Conservation (phyloP, 2,329 filamentous ascomycete species). For the Claviceps spartinae region DNA sequence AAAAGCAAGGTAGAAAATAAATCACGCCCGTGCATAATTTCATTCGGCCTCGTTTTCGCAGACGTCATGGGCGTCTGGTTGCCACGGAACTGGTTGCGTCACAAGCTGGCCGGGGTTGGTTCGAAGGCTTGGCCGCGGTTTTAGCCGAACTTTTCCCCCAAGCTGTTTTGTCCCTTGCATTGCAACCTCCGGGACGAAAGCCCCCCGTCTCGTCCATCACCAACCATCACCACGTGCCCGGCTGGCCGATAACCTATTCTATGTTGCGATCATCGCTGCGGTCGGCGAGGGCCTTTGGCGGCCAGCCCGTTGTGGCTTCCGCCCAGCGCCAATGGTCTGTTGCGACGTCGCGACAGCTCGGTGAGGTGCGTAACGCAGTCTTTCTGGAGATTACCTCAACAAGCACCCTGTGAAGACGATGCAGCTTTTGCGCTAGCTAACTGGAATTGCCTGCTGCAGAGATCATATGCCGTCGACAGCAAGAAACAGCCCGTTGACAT, state of each 20-base stretch:
- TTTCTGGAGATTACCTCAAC: not conserved
- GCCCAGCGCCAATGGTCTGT: constrained; percentile 46
- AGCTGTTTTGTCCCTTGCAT: constrained; percentile 27
- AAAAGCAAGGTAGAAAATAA: not conserved
- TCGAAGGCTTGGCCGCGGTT: not conserved
- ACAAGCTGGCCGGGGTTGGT: constrained; percentile 14
- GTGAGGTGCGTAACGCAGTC: constrained; percentile 16
- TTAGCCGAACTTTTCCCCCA: constrained; percentile 32
- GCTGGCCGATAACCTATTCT: constrained; percentile 36
- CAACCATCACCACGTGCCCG: constrained; percentile 19
- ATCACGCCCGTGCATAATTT: too few species aligned
- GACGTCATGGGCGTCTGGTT: not conserved
- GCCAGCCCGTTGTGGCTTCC: constrained; percentile 38
- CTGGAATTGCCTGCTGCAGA: constrained; percentile 22
- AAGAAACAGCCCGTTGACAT: constrained; percentile 40
- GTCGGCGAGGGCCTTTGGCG: constrained; percentile 46
- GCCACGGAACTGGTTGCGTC: constrained; percentile 13
- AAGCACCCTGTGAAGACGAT: not conserved
- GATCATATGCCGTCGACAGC: constrained; percentile 42
- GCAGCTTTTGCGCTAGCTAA: not conserved
- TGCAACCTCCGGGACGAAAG: constrained; percentile 12
- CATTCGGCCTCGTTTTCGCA: not conserved
- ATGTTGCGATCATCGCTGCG: constrained; percentile 59
- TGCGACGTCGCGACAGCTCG: constrained; percentile 20
- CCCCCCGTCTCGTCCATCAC: constrained; percentile 8